phyloP scores from a whole-genome alignment of 2,329 filamentous ascomycete genomes.

The Trichoderma asperellum region DNA sequence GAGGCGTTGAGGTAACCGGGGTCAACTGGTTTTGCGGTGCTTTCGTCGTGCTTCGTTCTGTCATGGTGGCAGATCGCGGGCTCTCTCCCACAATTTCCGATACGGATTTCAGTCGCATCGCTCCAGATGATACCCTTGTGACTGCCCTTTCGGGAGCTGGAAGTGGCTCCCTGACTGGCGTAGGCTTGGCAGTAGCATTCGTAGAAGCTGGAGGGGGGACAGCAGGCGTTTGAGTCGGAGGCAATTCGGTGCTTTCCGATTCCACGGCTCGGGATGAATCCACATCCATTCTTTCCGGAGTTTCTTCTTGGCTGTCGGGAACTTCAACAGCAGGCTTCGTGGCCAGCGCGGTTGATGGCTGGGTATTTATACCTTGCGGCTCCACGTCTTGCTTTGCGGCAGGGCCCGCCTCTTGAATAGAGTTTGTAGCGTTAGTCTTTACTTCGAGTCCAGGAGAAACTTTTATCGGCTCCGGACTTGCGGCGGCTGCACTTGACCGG shows the following conservation, averaged over 20 bases:
- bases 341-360: not conserved
- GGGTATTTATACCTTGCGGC: not conserved
- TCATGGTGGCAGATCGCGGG: constrained; percentile 43
- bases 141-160: constrained; percentile 58
- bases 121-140: constrained; percentile 70
- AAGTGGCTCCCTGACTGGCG: constrained; percentile 32
- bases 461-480: constrained; percentile 29
- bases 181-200: constrained; percentile 22
- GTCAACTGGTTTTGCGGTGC: constrained; percentile 44
- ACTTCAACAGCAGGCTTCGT: constrained; percentile 41
- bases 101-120: constrained; percentile 72
- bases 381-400: not conserved
- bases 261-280: constrained; percentile 38
- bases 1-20: constrained; percentile 49
- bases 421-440: constrained; percentile 14
- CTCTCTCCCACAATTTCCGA: constrained; percentile 71
- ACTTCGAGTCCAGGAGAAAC: not conserved
- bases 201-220: constrained; percentile 26
- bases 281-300: constrained; percentile 43
- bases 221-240: constrained; percentile 16
- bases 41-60: constrained; percentile 42
- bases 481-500: constrained; percentile 36
- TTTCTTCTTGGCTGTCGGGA: constrained; percentile 43
- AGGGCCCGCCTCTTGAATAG: constrained; percentile 15
- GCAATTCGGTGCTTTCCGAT: constrained; percentile 27